Evolutionary conservation across 140 eudicot genomes (phyloP).

Genomic region (Oenanthe javanica): DNA sequence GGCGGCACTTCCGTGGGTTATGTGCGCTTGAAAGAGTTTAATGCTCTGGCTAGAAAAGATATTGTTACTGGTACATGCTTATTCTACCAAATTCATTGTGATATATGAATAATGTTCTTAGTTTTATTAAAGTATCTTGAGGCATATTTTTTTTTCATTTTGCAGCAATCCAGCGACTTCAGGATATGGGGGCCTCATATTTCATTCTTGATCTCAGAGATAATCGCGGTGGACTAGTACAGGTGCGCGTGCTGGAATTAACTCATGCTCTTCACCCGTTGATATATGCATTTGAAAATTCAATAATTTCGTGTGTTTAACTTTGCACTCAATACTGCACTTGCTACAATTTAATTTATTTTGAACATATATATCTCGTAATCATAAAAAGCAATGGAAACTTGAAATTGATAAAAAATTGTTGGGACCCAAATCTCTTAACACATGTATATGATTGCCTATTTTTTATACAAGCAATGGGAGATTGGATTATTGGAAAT

Average conservation of each 20-base stretch:
- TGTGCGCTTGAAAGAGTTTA: conserved; percentile 88
- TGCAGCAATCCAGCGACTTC: conserved; percentile 93
- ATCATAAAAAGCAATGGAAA: neutral
- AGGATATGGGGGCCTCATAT: conserved; percentile 72
- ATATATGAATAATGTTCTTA: neutral
- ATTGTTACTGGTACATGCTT: conserved; percentile 61
- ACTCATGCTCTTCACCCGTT: neutral
- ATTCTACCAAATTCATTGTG: neutral
- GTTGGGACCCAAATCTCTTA: neutral
- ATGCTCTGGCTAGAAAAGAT: conserved; percentile 91
- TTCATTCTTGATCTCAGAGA: conserved; percentile 93
- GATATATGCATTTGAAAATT: neutral
- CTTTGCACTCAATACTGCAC: neutral
- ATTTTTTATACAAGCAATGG: neutral
- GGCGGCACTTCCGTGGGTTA: conserved; percentile 66
- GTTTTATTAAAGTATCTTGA: neutral
- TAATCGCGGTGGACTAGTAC: conserved; percentile 91
- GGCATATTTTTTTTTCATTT: neutral
- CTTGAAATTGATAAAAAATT: neutral
- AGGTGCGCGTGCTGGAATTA: conserved; percentile 33
- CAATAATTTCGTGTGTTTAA: neutral
- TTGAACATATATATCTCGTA: neutral
- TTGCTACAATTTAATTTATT: neutral
- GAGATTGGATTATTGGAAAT: neutral
- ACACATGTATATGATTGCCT: neutral